Percentiles rank a stretch among this genome's conserved stretches.
These are phyloP conservation scores for Solanum medicagineum DNA, from an alignment of 257 asterid species.

Conservation along the genomic window DNA sequence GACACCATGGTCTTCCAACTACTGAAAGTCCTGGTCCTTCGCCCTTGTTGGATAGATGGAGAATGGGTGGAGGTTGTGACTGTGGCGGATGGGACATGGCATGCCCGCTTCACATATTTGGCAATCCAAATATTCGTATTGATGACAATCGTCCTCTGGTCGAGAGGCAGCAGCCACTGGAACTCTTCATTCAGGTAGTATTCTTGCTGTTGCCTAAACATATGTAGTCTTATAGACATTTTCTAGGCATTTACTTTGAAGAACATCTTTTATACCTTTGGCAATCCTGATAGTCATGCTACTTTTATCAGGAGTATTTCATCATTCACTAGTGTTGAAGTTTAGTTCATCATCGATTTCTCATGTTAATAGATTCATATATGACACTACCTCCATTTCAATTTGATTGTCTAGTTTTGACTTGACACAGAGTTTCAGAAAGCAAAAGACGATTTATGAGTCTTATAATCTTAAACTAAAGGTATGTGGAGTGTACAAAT, in stretches of 20 bases:
- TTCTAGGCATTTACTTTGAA: neutral
- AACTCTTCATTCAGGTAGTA: slow-evolving; percentile 71
- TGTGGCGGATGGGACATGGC: slow-evolving; percentile 99
- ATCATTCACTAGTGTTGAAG: neutral
- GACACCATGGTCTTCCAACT: slow-evolving; percentile 68
- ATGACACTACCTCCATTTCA: neutral
- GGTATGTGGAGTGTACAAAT: neutral
- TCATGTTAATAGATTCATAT: neutral
- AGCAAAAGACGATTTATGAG: neutral
- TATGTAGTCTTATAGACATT: neutral
- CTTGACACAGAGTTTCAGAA: neutral
- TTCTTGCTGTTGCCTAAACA: neutral
- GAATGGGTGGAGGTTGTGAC: slow-evolving; percentile 85
- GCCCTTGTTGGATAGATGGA: slow-evolving; percentile 79
- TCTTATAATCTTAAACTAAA: neutral
- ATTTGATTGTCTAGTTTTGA: neutral
- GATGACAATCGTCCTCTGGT: slow-evolving; percentile 23
- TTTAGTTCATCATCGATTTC: neutral
- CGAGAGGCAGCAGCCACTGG: slow-evolving; percentile 26
- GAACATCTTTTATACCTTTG: neutral
- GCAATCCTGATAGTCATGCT: neutral
- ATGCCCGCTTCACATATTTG: slow-evolving; percentile 59
- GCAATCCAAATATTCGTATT: slow-evolving; percentile 23
- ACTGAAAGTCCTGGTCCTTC: slow-evolving; percentile 52
- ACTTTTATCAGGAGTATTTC: neutral